Evolutionary conservation across 2,329 filamentous ascomycete genomes (phyloP).

Genomic region (Westerdykella ornata): DNA sequence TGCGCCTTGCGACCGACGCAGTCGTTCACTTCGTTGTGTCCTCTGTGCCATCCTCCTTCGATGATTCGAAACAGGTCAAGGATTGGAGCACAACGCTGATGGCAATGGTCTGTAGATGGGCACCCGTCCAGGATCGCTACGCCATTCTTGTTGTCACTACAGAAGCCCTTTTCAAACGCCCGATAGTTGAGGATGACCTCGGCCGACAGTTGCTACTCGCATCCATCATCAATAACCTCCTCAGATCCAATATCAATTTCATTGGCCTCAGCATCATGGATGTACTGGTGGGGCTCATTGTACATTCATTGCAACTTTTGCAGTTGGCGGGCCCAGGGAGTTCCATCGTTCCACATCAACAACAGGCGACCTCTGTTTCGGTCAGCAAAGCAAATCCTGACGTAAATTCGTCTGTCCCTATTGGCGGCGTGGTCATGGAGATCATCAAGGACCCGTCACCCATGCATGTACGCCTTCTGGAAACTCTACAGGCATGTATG

Average conservation of each 20-base stretch:
- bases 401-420: slow-evolving; percentile 14
- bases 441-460: slow-evolving; percentile 45
- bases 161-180: slow-evolving; percentile 64
- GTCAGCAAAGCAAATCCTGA: slow-evolving; percentile 17
- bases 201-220: slow-evolving; percentile 68
- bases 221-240: slow-evolving; percentile 70
- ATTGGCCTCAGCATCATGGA: slow-evolving; percentile 97
- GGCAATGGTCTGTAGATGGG: slow-evolving; percentile 74
- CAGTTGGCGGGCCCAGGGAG: slow-evolving; percentile 51
- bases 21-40: slow-evolving; percentile 64
- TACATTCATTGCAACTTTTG: slow-evolving; percentile 72
- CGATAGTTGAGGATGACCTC: slow-evolving; percentile 63
- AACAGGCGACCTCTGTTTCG: slow-evolving; percentile 28
- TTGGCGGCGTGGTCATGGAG: slow-evolving; percentile 34
- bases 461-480: slow-evolving; percentile 57
- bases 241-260: slow-evolving; percentile 84
- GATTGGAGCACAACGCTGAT: slow-evolving; percentile 82
- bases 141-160: slow-evolving; percentile 77
- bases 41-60: slow-evolving; percentile 27
- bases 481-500: slow-evolving; percentile 71
- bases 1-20: slow-evolving; percentile 66
- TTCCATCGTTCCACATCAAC: slow-evolving; percentile 34
- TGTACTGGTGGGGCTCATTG: slow-evolving; percentile 74
- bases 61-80: slow-evolving; percentile 37
- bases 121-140: slow-evolving; percentile 90